Evolutionary conservation across 2,329 filamentous ascomycete species (phyloP).

Genomic region (Aspergillus ruber): DNA sequence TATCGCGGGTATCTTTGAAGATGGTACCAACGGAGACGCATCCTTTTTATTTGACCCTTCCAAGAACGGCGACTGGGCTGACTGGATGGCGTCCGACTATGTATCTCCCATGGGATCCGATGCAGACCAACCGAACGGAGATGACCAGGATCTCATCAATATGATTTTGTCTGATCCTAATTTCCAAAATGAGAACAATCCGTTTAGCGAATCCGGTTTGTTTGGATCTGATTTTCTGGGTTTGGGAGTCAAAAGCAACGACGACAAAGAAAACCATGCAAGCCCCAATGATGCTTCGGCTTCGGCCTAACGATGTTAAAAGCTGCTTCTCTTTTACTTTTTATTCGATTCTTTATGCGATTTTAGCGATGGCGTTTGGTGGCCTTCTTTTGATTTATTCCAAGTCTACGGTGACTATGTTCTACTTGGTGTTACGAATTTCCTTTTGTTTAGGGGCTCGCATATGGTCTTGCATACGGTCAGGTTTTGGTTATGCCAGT

Average conservation of each 20-base stretch:
- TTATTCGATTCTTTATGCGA: slow-evolving; percentile 3
- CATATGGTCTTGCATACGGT: background rate
- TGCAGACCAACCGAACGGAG: slow-evolving; percentile 12
- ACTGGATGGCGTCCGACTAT: slow-evolving; percentile 33
- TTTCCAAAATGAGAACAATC: slow-evolving; percentile 24
- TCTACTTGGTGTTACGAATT: background rate
- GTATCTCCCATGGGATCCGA: slow-evolving; percentile 26
- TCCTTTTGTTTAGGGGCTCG: background rate
- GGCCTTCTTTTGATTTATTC: background rate
- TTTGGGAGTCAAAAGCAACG: slow-evolving; percentile 17
- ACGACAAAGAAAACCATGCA: background rate
- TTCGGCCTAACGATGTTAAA: slow-evolving; percentile 8
- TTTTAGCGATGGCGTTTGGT: slow-evolving; percentile 14
- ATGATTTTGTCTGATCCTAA: slow-evolving; percentile 29
- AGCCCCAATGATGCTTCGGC: slow-evolving; percentile 7
- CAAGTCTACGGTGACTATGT: background rate
- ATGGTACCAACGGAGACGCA: slow-evolving; percentile 17
- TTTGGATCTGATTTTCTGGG: slow-evolving; percentile 31
- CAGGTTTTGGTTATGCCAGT: background rate
- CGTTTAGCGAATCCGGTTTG: slow-evolving; percentile 30
- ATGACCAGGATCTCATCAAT: slow-evolving; percentile 28
- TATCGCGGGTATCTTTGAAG: slow-evolving; percentile 34
- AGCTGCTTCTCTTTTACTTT: slow-evolving; percentile 2
- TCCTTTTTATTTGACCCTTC: slow-evolving; percentile 23
- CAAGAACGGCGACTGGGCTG: slow-evolving; percentile 28